Conservation (phyloP, 345 rosid species). For the Hypericum perforatum region DNA sequence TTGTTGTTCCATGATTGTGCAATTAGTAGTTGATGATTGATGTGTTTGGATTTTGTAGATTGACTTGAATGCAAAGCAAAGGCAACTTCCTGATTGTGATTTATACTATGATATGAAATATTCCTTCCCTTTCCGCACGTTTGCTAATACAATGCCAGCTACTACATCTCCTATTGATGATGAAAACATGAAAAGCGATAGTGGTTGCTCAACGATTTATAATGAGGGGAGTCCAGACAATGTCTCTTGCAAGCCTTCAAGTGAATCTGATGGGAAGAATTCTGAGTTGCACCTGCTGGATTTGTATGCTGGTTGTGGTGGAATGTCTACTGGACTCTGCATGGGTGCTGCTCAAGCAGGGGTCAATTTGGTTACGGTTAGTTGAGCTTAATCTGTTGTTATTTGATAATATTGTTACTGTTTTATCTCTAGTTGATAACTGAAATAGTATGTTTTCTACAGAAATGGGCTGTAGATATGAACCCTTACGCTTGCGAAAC, state of each 20-base stretch:
- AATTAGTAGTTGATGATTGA: background rate
- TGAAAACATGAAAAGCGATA: constrained; percentile 8
- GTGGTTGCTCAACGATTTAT: constrained; percentile 11
- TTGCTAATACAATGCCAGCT: constrained; percentile 35
- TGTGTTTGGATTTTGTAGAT: constrained; percentile 24
- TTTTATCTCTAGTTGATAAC: background rate
- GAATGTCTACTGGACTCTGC: constrained; percentile 80
- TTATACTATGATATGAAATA: constrained; percentile 56
- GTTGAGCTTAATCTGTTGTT: constrained; percentile 7
- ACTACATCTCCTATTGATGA: constrained; percentile 4
- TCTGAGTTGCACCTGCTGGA: constrained; percentile 30
- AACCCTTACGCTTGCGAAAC: constrained; percentile 48
- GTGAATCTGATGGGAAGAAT: too few relatives aligned
- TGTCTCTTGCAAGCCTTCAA: background rate
- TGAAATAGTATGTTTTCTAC: background rate
- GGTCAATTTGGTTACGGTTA: constrained; percentile 47
- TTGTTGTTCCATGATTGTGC: background rate
- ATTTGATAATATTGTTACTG: background rate
- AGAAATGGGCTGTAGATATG: constrained; percentile 80
- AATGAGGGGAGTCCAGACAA: constrained; percentile 16
- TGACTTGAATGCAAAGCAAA: constrained; percentile 23
- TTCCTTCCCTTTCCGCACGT: constrained; percentile 41
- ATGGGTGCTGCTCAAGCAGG: constrained; percentile 54
- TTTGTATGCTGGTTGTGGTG: constrained; percentile 80
- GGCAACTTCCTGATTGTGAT: constrained; percentile 24